A percentile compares a stretch with the other conserved stretches of the same genome.
Conservation (phyloP, 1,284 basidiomycete species). For the Pyrrhoderma noxium region DNA sequence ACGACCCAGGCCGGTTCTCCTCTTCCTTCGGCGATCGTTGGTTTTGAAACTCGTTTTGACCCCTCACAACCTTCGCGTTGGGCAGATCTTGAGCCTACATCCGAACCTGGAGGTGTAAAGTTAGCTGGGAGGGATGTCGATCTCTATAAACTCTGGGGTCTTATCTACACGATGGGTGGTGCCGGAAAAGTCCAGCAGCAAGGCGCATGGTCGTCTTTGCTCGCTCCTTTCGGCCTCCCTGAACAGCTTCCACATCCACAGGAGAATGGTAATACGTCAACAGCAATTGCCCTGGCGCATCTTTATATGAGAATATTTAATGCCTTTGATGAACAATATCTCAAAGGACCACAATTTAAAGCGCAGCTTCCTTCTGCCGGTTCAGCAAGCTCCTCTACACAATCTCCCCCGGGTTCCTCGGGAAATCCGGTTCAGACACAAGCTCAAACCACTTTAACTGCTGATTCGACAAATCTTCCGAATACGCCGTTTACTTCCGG, state of each 20-base stretch:
- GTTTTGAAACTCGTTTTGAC: constrained; percentile 52
- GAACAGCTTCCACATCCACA: constrained; percentile 43
- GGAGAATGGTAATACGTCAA: constrained; percentile 39
- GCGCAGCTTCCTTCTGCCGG: constrained; percentile 15
- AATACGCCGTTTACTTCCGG: constrained; percentile 27
- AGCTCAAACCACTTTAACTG: constrained; percentile 20
- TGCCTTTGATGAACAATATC: constrained; percentile 64
- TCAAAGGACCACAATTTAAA: constrained; percentile 33
- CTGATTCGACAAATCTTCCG: constrained; percentile 23
- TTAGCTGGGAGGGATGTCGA: constrained; percentile 75
- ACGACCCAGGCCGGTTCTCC: constrained; percentile 49
- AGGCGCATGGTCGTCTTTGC: constrained; percentile 44
- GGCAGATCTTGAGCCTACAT: constrained; percentile 50
- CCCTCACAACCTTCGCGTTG: constrained; percentile 46
- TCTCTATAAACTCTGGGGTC: constrained; percentile 61
- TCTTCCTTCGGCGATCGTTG: constrained; percentile 60
- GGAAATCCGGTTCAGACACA: constrained; percentile 10
- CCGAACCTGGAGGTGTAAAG: constrained; percentile 53
- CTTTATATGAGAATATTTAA: constrained; percentile 54
- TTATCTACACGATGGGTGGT: constrained; percentile 52
- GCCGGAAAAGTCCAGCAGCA: constrained; percentile 38
- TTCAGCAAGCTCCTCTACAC: constrained; percentile 13
- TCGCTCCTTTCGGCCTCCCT: constrained; percentile 55
- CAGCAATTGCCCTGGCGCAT: constrained; percentile 42
- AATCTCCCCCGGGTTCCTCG: constrained; percentile 13